phyloP scores from a whole-genome alignment of 441 rosid species.

The Aleurites moluccanus region DNA sequence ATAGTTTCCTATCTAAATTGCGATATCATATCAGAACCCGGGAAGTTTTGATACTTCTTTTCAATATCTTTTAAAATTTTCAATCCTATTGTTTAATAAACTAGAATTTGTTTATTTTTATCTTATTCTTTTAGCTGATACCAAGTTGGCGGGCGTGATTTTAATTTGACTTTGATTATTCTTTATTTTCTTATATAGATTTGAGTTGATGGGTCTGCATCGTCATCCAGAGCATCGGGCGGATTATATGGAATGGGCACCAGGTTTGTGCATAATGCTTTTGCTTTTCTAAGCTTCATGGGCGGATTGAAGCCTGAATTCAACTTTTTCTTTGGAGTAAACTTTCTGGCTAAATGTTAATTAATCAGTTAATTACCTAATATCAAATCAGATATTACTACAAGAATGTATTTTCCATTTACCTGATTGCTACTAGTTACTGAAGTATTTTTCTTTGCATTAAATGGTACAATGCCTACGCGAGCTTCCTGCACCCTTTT shows the following conservation, averaged over 20 bases:
- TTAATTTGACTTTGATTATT: constrained; percentile 16
- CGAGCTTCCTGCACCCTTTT: not conserved
- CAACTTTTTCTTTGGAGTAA: not conserved
- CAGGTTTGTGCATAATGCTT: constrained; percentile 55
- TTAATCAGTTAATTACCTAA: not conserved
- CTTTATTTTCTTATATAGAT: constrained; percentile 39
- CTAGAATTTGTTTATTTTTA: not conserved
- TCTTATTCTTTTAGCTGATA: not conserved
- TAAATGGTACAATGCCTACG: not conserved
- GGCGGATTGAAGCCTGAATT: not conserved
- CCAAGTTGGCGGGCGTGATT: constrained; percentile 17
- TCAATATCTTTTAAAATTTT: not conserved
- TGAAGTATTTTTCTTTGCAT: not conserved
- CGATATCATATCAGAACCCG: not conserved
- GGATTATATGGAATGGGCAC: constrained; percentile 98
- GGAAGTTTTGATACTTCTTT: not conserved
- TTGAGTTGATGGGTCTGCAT: constrained; percentile 82
- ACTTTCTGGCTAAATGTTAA: not conserved
- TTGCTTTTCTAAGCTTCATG: constrained; percentile 12
- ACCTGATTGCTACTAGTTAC: constrained; percentile 5
- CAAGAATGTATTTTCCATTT: not conserved
- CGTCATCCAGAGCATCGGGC: constrained; percentile 89
- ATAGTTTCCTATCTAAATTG: not conserved
- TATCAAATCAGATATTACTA: not conserved
- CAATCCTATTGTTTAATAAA: not conserved